These are phyloP conservation scores for Beauveria medogensis DNA, from an alignment of 2,329 filamentous ascomycete genomes.

Conservation along the genomic window DNA sequence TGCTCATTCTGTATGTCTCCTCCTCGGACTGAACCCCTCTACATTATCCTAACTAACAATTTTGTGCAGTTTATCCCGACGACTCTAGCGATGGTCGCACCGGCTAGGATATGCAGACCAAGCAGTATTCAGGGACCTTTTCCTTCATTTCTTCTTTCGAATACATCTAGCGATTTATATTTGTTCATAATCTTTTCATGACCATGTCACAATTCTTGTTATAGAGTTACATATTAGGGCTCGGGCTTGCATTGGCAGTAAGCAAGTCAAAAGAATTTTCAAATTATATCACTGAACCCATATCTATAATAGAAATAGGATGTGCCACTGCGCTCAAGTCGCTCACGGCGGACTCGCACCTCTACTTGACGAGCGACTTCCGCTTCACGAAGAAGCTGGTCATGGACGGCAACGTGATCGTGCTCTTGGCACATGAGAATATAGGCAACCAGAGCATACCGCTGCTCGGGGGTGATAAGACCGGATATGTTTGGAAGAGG, in stretches of 20 bases:
- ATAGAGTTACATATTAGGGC: background rate
- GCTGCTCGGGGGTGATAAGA: too few relatives aligned
- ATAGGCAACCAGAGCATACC: too few relatives aligned
- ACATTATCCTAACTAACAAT: background rate
- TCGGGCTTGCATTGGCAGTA: background rate
- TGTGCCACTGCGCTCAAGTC: too few relatives aligned
- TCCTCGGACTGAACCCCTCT: background rate
- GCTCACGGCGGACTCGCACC: too few relatives aligned
- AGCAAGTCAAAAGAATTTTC: background rate
- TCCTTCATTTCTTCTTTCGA: background rate
- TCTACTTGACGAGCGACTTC: too few relatives aligned
- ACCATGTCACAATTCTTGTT: background rate
- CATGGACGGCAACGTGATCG: too few relatives aligned
- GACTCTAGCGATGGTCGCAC: background rate
- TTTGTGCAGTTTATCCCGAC: slow-evolving; percentile 1
- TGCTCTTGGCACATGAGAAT: too few relatives aligned
- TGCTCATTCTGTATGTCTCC: slow-evolving; percentile 51
- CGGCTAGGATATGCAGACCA: background rate
- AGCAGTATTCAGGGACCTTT: too few relatives aligned
- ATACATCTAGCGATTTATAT: background rate
- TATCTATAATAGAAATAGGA: too few relatives aligned
- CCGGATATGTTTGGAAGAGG: too few relatives aligned
- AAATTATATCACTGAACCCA: background rate
- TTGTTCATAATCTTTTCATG: background rate
- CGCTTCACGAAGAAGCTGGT: too few relatives aligned